phyloP scores from a whole-genome alignment of 495 filamentous ascomycete genomes.

The Pyrenula massariospora region DNA sequence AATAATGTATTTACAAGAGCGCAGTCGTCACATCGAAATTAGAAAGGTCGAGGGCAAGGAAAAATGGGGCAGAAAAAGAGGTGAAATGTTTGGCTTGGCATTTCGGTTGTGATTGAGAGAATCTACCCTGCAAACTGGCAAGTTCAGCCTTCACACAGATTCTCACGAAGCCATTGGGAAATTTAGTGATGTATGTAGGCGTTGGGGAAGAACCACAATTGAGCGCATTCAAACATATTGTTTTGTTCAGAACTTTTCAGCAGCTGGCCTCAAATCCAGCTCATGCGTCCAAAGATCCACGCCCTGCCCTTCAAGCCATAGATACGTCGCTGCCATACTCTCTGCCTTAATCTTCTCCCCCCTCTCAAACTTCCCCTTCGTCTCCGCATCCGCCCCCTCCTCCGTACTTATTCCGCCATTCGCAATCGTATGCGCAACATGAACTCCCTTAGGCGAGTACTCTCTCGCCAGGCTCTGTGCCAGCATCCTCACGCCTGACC shows the following conservation, averaged over 20 bases:
- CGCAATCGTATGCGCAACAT: slow-evolving; percentile 35
- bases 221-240: not conserved
- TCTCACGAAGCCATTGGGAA: too few species aligned
- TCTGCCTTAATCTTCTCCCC: slow-evolving; percentile 34
- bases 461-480: slow-evolving; percentile 34
- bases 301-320: slow-evolving; percentile 28
- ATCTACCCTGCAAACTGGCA: not conserved
- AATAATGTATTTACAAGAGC: too few species aligned
- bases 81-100: too few species aligned
- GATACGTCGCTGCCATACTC: slow-evolving; percentile 33
- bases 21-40: too few species aligned
- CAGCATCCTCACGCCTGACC: slow-evolving; percentile 27
- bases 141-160: not conserved
- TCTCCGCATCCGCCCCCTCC: slow-evolving; percentile 23
- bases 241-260: slow-evolving; percentile 27
- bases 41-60: too few species aligned
- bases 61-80: too few species aligned
- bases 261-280: slow-evolving; percentile 30
- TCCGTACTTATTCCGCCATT: slow-evolving; percentile 33
- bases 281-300: slow-evolving; percentile 30
- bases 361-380: slow-evolving; percentile 31
- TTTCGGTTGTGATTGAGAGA: not conserved
- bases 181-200: too few species aligned
- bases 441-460: slow-evolving; percentile 30
- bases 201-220: not conserved